A percentile compares a stretch with the other conserved stretches of the same genome.
Evolutionary conservation across 768 basidiomycete genomes (phyloP).

Genomic region (Pulveroboletus sp.): DNA sequence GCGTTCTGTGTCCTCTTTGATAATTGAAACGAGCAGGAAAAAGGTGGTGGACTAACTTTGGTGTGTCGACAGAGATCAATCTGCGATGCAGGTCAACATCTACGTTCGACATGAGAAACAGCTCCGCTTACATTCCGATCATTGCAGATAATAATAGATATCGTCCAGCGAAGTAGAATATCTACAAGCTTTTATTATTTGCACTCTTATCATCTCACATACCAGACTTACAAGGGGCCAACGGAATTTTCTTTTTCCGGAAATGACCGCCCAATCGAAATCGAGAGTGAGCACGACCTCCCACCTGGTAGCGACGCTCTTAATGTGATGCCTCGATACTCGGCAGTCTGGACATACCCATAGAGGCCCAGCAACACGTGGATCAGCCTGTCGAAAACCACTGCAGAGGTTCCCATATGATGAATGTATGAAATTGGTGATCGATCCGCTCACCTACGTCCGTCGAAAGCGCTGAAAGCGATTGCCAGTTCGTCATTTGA

Average conservation of each 20-base stretch:
- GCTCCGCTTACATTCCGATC: slow-evolving; percentile 39
- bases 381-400: slow-evolving; percentile 37
- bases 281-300: slow-evolving; percentile 39
- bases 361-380: slow-evolving; percentile 44
- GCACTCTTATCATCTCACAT: background rate
- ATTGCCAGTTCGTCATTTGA: slow-evolving; percentile 43
- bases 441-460: slow-evolving; percentile 32
- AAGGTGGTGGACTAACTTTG: slow-evolving; percentile 11
- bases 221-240: slow-evolving; percentile 43
- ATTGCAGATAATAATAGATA: slow-evolving; percentile 42
- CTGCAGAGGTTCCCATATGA: slow-evolving; percentile 19
- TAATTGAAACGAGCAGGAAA: background rate
- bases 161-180: slow-evolving; percentile 43
- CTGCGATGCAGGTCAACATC: slow-evolving; percentile 6
- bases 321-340: background rate
- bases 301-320: slow-evolving; percentile 31
- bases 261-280: slow-evolving; percentile 41
- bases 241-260: slow-evolving; percentile 39
- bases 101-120: background rate
- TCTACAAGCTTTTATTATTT: slow-evolving; percentile 20
- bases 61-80: slow-evolving; percentile 36
- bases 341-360: slow-evolving; percentile 30
- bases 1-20: slow-evolving; percentile 20
- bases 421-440: background rate
- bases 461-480: slow-evolving; percentile 32